phyloP scores from a whole-genome alignment of 2,329 filamentous ascomycete genomes.

The Scedosporium apiospermum region DNA sequence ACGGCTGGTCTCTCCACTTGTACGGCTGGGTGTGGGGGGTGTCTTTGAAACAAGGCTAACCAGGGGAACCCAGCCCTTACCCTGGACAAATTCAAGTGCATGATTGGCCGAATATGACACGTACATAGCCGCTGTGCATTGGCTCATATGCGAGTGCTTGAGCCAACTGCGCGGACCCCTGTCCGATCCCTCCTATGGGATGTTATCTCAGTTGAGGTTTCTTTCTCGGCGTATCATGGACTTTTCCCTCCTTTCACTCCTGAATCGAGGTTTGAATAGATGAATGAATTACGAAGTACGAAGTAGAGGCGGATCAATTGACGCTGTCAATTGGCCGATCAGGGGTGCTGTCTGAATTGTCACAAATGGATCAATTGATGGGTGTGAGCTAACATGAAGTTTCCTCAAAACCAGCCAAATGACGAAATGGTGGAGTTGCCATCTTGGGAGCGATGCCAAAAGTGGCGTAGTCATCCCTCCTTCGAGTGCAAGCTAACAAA shows the following conservation, averaged over 20 bases:
- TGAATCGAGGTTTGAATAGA: too few species aligned
- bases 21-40: not conserved
- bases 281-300: too few species aligned
- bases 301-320: not conserved
- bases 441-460: not conserved
- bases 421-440: not conserved
- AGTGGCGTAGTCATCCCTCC: not conserved
- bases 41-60: conserved; percentile 5
- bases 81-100: not conserved
- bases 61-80: not conserved
- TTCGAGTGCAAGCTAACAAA: not conserved
- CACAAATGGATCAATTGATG: not conserved
- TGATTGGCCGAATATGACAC: conserved; percentile 2
- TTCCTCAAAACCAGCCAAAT: not conserved
- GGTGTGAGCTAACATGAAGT: not conserved
- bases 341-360: not conserved
- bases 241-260: not conserved
- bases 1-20: not conserved
- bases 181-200: not conserved
- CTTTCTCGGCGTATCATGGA: not conserved
- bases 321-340: not conserved
- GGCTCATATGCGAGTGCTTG: conserved; percentile 7
- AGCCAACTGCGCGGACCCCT: conserved; percentile 3
- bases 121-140: conserved; percentile 8
- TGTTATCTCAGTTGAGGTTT: too few species aligned